phyloP scores from a whole-genome alignment of 2,329 filamentous ascomycete species.

The Neopestalotiopsis rosae region DNA sequence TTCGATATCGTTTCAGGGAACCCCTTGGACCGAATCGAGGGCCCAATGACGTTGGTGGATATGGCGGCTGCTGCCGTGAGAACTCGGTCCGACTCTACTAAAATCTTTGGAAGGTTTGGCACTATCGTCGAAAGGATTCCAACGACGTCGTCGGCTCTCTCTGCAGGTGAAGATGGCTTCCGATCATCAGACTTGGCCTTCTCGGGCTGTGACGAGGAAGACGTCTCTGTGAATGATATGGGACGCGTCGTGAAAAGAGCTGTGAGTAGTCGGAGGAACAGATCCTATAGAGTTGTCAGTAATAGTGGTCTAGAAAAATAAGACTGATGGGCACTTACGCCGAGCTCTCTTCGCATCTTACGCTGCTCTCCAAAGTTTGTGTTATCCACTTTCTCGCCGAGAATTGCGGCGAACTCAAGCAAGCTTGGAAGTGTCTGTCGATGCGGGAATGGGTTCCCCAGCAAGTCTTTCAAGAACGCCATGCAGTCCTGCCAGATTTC shows the following conservation, averaged over 20 bases:
- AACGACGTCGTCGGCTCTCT: slow-evolving; percentile 76
- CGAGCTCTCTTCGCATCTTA: slow-evolving; percentile 88
- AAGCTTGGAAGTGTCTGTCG: slow-evolving; percentile 86
- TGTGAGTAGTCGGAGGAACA: slow-evolving; percentile 85
- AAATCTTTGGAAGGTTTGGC: slow-evolving; percentile 79
- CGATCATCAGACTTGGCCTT: slow-evolving; percentile 44
- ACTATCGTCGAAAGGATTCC: slow-evolving; percentile 80
- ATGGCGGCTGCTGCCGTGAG: slow-evolving; percentile 79
- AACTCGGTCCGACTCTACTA: slow-evolving; percentile 86
- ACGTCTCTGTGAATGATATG: slow-evolving; percentile 68
- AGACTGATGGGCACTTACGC: slow-evolving; percentile 59
- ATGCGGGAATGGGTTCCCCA: slow-evolving; percentile 94
- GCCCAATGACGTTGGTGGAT: slow-evolving; percentile 81
- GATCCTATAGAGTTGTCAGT: slow-evolving; percentile 62
- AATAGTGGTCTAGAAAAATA: not conserved
- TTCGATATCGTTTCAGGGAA: slow-evolving; percentile 86
- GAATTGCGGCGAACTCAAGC: slow-evolving; percentile 84
- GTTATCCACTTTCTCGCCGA: slow-evolving; percentile 96
- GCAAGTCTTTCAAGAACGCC: slow-evolving; percentile 84
- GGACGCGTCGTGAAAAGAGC: slow-evolving; percentile 94
- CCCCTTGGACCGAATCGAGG: slow-evolving; percentile 79
- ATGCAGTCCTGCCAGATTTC: slow-evolving; percentile 98
- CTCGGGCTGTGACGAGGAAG: slow-evolving; percentile 43
- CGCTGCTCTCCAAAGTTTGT: slow-evolving; percentile 95
- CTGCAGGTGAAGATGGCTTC: slow-evolving; percentile 40